Evolutionary conservation across 108 stramenopile species (phyloP).

Genomic region (Fragilaria crotonensis): DNA sequence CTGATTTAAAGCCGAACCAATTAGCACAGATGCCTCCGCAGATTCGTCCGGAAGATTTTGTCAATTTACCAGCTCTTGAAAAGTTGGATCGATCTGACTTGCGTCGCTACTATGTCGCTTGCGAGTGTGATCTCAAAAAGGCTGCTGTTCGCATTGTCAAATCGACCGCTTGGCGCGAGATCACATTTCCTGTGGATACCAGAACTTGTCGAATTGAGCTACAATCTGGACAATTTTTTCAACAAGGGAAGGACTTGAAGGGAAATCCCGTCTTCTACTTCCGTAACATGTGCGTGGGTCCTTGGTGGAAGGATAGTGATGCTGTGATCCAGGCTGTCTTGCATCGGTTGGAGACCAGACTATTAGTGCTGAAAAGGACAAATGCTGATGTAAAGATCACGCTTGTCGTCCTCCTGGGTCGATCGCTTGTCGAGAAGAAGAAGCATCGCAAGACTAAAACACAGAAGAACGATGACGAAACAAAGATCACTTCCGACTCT

Average conservation of each 20-base stretch:
- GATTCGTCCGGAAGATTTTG: background rate
- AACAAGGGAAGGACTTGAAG: conserved; percentile 45
- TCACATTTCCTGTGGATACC: conserved; percentile 60
- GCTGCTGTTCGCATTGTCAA: conserved; percentile 50
- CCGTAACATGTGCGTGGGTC: conserved; percentile 51
- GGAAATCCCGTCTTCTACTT: conserved; percentile 70
- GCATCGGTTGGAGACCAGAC: conserved; percentile 43
- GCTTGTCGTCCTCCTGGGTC: conserved; percentile 41
- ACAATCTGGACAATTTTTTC: conserved; percentile 63
- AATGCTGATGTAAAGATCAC: conserved; percentile 39
- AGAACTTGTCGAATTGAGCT: conserved; percentile 54
- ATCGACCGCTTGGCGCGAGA: conserved; percentile 48
- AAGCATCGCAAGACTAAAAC: conserved; percentile 1
- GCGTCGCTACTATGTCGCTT: conserved; percentile 31
- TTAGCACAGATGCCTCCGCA: background rate
- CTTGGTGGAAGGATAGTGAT: conserved; percentile 50
- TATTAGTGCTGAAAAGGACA: conserved; percentile 12
- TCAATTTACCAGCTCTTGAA: conserved; percentile 13
- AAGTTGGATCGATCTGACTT: conserved; percentile 36
- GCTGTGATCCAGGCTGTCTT: conserved; percentile 45
- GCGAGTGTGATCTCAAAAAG: conserved; percentile 29
- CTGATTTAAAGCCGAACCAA: background rate
- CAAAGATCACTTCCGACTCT: background rate
- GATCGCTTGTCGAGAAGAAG: conserved; percentile 8
- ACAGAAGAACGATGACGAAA: conserved; percentile 4